Evolutionary conservation across 768 basidiomycete species (phyloP).

Genomic region (Baorangia bicolor): DNA sequence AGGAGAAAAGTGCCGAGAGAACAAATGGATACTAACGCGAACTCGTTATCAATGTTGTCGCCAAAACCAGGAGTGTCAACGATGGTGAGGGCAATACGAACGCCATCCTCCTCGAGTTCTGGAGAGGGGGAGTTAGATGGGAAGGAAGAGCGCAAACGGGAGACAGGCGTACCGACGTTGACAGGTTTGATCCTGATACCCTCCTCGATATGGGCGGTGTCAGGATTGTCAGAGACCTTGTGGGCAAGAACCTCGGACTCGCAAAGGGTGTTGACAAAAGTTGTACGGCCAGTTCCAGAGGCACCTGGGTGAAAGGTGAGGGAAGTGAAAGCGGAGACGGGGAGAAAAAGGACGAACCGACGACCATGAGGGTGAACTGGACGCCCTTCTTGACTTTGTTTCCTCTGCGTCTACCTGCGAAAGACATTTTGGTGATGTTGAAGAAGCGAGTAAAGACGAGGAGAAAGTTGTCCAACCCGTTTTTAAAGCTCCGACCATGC

Average conservation of each 20-base stretch:
- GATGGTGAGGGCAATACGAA: constrained; percentile 95
- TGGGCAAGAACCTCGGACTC: constrained; percentile 90
- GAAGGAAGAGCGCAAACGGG: not conserved
- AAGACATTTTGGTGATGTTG: constrained; percentile 64
- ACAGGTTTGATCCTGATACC: constrained; percentile 93
- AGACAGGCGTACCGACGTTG: constrained; percentile 67
- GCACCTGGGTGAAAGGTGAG: constrained; percentile 61
- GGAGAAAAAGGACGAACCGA: constrained; percentile 60
- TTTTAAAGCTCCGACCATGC: constrained; percentile 35
- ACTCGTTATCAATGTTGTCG: constrained; percentile 98
- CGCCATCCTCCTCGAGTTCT: constrained; percentile 99
- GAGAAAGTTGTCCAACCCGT: constrained; percentile 32
- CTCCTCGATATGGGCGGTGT: constrained; percentile 90
- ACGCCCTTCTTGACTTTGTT: constrained; percentile 99
- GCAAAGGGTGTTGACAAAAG: constrained; percentile 99
- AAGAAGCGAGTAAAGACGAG: constrained; percentile 32
- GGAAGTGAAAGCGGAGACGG: not conserved
- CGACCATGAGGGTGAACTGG: constrained; percentile 97
- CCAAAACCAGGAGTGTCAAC: constrained; percentile 99
- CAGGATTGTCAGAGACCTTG: constrained; percentile 81
- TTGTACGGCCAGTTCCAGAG: constrained; percentile 95
- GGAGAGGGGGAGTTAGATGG: constrained; percentile 5
- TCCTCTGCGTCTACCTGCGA: constrained; percentile 80
- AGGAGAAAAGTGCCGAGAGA: constrained; percentile 3
- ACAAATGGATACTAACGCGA: constrained; percentile 64